Percentiles rank a stretch among this genome's conserved stretches.
Conservation (phyloP, 1,139 yeast genomes). For the Kodamaea alishanica region DNA sequence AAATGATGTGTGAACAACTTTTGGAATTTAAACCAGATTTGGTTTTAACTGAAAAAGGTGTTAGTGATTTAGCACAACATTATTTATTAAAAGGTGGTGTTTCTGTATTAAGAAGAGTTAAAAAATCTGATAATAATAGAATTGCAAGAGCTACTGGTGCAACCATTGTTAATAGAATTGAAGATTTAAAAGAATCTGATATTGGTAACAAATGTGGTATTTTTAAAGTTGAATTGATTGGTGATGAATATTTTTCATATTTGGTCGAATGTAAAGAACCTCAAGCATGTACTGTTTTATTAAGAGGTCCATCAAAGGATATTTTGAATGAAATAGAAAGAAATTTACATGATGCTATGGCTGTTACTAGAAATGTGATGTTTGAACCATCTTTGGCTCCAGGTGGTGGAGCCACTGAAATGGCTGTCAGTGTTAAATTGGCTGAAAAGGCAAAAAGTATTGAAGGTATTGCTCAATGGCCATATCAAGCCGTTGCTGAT, state of each 20-base stretch:
- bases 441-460: conserved; percentile 88
- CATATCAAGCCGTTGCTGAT: conserved; percentile 97
- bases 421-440: conserved; percentile 90
- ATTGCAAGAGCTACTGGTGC: conserved; percentile 98
- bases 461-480: conserved; percentile 98
- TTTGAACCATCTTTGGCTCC: conserved; percentile 94
- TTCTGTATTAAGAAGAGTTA: conserved; percentile 89
- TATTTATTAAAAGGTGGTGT: conserved; percentile 90
- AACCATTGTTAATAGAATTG: conserved; percentile 91
- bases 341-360: conserved; percentile 97
- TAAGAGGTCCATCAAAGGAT: conserved; percentile 97
- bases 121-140: conserved; percentile 94
- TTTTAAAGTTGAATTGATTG: conserved; percentile 90
- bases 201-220: conserved; percentile 86
- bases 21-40: conserved; percentile 86
- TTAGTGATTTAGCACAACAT: conserved; percentile 96
- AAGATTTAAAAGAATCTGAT: conserved; percentile 87
- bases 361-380: conserved; percentile 92
- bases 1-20: conserved; percentile 78
- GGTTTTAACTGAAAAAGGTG: conserved; percentile 97
- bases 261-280: conserved; percentile 80
- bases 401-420: conserved; percentile 99
- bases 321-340: conserved; percentile 94
- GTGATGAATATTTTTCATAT: conserved; percentile 94
- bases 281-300: conserved; percentile 86